phyloP scores from a whole-genome alignment of 139 green algal species.

The Tetraselmis striata region DNA sequence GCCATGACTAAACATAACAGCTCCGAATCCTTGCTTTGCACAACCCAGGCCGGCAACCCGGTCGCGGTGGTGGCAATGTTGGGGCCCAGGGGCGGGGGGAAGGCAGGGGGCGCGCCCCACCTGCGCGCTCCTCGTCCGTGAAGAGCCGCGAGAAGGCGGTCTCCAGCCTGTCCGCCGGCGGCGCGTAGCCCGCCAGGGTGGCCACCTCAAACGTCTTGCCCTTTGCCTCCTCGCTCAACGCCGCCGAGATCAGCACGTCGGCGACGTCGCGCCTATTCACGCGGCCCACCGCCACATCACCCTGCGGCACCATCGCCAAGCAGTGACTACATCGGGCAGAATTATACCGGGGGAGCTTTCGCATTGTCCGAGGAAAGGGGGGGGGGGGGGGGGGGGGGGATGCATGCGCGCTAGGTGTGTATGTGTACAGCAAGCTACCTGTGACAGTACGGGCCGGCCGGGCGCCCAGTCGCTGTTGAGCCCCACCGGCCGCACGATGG shows the following conservation, averaged over 20 bases:
- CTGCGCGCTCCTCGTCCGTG: conserved; percentile 9
- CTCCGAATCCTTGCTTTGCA: too few species aligned
- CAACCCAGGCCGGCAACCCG: too few species aligned
- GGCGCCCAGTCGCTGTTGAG: conserved; percentile 5
- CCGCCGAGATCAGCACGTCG: conserved; percentile 9
- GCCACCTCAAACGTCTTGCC: conserved; percentile 19
- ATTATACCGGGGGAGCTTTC: too few species aligned
- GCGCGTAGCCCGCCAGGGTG: conserved; percentile 8
- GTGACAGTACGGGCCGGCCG: not conserved
- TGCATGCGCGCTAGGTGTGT: too few species aligned
- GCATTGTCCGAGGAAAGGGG: too few species aligned
- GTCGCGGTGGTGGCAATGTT: too few species aligned
- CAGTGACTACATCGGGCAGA: too few species aligned
- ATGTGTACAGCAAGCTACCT: too few species aligned
- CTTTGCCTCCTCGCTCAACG: not conserved
- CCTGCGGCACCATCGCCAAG: not conserved
- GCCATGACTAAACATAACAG: too few species aligned
- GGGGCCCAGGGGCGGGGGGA: too few species aligned
- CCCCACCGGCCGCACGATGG: conserved; percentile 13
- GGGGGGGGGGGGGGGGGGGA: too few species aligned
- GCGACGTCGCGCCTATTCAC: conserved; percentile 11
- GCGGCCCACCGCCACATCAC: conserved; percentile 7
- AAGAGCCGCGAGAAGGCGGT: not conserved
- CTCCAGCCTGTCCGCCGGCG: not conserved
- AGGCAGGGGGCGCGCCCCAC: too few species aligned